A percentile compares a stretch with the other conserved stretches of the same genome.
Conservation (phyloP, 257 asterid genomes). For the Forsythia viridissima region DNA sequence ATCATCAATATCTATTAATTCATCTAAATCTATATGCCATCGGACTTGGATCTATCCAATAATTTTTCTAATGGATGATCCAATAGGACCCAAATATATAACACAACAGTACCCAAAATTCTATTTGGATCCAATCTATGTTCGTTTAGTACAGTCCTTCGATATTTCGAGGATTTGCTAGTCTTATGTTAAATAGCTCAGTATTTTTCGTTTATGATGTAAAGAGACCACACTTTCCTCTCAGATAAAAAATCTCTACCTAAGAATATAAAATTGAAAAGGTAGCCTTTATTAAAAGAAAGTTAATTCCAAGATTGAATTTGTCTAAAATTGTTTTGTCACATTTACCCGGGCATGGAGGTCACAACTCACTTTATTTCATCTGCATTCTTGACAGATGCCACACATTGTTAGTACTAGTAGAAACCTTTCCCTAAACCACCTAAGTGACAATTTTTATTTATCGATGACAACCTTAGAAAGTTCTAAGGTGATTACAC, state of each 20-base stretch:
- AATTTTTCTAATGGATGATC: not conserved
- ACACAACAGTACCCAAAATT: not conserved
- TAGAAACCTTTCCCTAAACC: not conserved
- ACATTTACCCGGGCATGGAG: not conserved
- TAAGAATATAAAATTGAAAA: not conserved
- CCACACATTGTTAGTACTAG: not conserved
- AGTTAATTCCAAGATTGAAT: not conserved
- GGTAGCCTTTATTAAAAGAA: not conserved
- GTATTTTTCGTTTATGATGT: not conserved
- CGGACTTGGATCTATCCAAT: not conserved
- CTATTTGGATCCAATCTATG: not conserved
- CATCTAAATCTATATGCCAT: not conserved
- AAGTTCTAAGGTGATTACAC: no score
- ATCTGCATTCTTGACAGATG: not conserved
- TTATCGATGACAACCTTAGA: no score
- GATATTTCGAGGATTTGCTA: not conserved
- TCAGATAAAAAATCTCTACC: not conserved
- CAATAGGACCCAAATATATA: not conserved
- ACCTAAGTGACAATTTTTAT: no score
- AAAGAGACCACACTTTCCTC: not conserved
- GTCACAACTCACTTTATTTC: not conserved
- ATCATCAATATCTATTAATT: not conserved
- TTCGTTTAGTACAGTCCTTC: not conserved
- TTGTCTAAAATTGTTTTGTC: not conserved
- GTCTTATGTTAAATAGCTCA: not conserved